phyloP scores from a whole-genome alignment of 495 filamentous ascomycete species.

The Aspergillus baeticus region DNA sequence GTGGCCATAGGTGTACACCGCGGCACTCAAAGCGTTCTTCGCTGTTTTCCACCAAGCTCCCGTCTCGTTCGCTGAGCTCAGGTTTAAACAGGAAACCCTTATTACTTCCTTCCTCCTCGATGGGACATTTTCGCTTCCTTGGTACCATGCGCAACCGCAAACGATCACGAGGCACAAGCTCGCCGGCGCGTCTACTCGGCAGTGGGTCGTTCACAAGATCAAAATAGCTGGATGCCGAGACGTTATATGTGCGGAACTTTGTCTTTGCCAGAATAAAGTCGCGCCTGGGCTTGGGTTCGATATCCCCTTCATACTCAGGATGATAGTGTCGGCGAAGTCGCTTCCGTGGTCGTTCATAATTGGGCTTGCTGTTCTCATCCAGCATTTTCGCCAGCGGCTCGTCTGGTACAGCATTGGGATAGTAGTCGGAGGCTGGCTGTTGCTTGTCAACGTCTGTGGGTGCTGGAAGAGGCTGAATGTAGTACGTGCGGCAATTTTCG shows the following conservation, averaged over 20 bases:
- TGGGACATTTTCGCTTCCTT: conserved; percentile 36
- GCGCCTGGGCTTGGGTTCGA: conserved; percentile 37
- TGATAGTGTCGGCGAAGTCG: conserved; percentile 44
- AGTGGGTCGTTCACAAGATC: conserved; percentile 64
- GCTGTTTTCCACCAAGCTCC: conserved; percentile 28
- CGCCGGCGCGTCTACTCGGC: conserved; percentile 27
- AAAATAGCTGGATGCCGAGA: conserved; percentile 56
- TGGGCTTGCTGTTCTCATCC: conserved; percentile 31
- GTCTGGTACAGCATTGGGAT: conserved; percentile 23
- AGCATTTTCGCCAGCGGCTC: conserved; percentile 32
- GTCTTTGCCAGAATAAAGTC: conserved; percentile 58
- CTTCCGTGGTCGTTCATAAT: conserved; percentile 35
- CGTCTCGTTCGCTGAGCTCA: conserved; percentile 28
- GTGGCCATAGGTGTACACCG: conserved; percentile 59
- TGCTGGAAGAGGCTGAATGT: conserved; percentile 58
- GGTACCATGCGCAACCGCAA: conserved; percentile 54
- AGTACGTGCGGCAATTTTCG: conserved; percentile 65
- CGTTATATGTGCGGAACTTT: conserved; percentile 59
- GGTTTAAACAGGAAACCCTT: conserved; percentile 34
- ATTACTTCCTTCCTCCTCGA: conserved; percentile 39
- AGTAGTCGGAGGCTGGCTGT: conserved; percentile 11
- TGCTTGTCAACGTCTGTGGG: conserved; percentile 26
- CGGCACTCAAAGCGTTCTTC: conserved; percentile 50
- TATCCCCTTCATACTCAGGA: conserved; percentile 45
- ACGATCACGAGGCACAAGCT: conserved; percentile 38